These are phyloP conservation scores for Aspergillus pseudotamarii DNA, from an alignment of 2,329 filamentous ascomycete species.

Conservation along the genomic window DNA sequence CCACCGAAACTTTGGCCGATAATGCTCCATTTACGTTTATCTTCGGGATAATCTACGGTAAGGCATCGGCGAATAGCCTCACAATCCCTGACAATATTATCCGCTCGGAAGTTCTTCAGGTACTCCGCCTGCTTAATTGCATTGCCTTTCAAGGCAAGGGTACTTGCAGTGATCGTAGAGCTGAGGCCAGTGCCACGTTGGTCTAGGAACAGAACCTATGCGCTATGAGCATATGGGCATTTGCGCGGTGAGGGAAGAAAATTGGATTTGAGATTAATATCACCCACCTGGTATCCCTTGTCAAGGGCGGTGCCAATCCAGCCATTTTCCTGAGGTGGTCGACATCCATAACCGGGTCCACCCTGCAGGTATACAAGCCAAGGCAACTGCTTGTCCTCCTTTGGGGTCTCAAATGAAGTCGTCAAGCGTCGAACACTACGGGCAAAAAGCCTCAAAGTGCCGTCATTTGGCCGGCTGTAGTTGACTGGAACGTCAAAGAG, in stretches of 20 bases:
- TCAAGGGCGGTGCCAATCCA: slow-evolving; percentile 73
- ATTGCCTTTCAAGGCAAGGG: slow-evolving; percentile 66
- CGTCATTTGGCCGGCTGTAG: slow-evolving; percentile 64
- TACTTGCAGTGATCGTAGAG: slow-evolving; percentile 74
- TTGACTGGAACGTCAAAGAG: slow-evolving; percentile 87
- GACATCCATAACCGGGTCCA: slow-evolving; percentile 79
- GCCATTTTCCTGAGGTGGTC: slow-evolving; percentile 71
- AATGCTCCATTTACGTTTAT: slow-evolving; percentile 78
- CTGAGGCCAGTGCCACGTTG: slow-evolving; percentile 88
- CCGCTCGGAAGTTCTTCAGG: slow-evolving; percentile 81
- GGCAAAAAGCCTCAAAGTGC: slow-evolving; percentile 74
- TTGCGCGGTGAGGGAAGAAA: background rate
- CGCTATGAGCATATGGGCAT: background rate
- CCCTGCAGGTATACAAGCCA: slow-evolving; percentile 78
- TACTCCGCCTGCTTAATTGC: slow-evolving; percentile 74
- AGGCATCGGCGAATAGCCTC: slow-evolving; percentile 81
- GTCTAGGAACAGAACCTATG: slow-evolving; percentile 73
- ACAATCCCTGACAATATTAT: slow-evolving; percentile 85
- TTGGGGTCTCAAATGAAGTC: slow-evolving; percentile 51
- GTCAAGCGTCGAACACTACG: slow-evolving; percentile 67
- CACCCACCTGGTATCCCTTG: slow-evolving; percentile 74
- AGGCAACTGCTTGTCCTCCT: slow-evolving; percentile 55
- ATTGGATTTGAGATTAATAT: background rate
- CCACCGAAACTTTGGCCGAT: slow-evolving; percentile 93
- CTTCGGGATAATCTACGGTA: slow-evolving; percentile 67